Evolutionary conservation across 257 asterid genomes (phyloP).

Genomic region (Solanum rostratum): DNA sequence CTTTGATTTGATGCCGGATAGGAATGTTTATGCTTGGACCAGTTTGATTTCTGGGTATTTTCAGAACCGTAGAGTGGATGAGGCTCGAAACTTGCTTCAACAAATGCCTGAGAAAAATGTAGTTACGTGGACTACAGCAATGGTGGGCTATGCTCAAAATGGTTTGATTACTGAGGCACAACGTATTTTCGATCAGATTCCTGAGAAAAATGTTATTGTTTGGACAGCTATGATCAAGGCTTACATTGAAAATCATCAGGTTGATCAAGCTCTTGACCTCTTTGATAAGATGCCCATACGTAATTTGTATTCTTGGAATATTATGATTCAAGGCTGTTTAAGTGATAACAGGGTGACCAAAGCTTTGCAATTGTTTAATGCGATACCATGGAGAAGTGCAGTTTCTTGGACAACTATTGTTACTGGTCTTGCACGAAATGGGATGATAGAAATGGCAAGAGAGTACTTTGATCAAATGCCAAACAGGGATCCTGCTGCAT

Average conservation of each 20-base stretch:
- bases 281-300: slow-evolving; percentile 33
- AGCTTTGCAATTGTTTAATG: slow-evolving; percentile 33
- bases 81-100: slow-evolving; percentile 22
- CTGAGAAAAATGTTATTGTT: slow-evolving; percentile 29
- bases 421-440: slow-evolving; percentile 45
- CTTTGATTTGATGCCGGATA: slow-evolving; percentile 39
- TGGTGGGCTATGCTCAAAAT: slow-evolving; percentile 36
- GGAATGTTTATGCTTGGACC: slow-evolving; percentile 52
- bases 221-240: slow-evolving; percentile 55
- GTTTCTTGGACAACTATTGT: slow-evolving; percentile 57
- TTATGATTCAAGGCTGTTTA: slow-evolving; percentile 38
- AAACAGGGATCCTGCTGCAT: slow-evolving; percentile 42
- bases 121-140: slow-evolving; percentile 41
- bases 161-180: slow-evolving; percentile 41
- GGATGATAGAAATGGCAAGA: slow-evolving; percentile 38
- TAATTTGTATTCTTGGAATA: slow-evolving; percentile 42
- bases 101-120: slow-evolving; percentile 48
- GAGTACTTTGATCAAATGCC: slow-evolving; percentile 48
- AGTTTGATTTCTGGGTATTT: slow-evolving; percentile 54
- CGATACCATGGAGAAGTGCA: slow-evolving; percentile 38
- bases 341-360: slow-evolving; percentile 28
- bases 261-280: slow-evolving; percentile 38
- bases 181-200: slow-evolving; percentile 35
- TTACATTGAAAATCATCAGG: slow-evolving; percentile 21
- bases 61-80: slow-evolving; percentile 27